phyloP scores from a whole-genome alignment of 176 grass and related monocot genomes.

The Zoysia japonica region DNA sequence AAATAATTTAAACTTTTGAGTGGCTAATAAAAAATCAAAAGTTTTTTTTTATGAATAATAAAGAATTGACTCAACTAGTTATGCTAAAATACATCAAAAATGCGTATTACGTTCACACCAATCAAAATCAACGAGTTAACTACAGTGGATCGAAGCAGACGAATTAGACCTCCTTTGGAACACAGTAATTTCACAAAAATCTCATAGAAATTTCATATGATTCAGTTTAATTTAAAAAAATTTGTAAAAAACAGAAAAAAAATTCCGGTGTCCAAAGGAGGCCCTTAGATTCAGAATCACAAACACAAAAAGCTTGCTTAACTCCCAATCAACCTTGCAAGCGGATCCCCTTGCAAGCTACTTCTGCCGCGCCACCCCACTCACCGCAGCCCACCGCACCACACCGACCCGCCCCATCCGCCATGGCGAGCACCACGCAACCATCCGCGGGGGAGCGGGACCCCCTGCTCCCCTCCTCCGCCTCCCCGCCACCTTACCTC shows the following conservation, averaged over 20 bases:
- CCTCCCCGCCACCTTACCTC: constrained; percentile 38
- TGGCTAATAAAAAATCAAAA: too few species aligned
- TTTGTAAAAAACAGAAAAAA: too few species aligned
- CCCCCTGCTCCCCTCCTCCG: constrained; percentile 49
- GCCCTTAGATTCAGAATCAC: too few species aligned
- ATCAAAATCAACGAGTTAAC: neutral
- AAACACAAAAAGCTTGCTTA: neutral
- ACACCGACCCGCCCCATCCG: neutral
- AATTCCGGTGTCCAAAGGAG: too few species aligned
- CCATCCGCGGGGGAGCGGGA: constrained; percentile 32
- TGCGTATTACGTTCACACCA: neutral
- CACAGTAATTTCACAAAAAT: too few species aligned
- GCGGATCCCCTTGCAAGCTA: constrained; percentile 36
- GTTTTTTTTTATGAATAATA: too few species aligned
- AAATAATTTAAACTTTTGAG: too few species aligned
- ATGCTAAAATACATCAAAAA: neutral
- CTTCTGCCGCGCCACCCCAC: constrained; percentile 2
- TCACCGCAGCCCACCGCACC: neutral
- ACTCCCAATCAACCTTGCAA: constrained; percentile 29
- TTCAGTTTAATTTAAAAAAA: too few species aligned
- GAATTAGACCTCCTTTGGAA: too few species aligned
- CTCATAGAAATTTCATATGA: too few species aligned
- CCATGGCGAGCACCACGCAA: constrained; percentile 47
- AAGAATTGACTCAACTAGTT: too few species aligned
- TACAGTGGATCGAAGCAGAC: neutral